Conservation (phyloP, 495 filamentous ascomycete species). For the Tuber umbilicatum region DNA sequence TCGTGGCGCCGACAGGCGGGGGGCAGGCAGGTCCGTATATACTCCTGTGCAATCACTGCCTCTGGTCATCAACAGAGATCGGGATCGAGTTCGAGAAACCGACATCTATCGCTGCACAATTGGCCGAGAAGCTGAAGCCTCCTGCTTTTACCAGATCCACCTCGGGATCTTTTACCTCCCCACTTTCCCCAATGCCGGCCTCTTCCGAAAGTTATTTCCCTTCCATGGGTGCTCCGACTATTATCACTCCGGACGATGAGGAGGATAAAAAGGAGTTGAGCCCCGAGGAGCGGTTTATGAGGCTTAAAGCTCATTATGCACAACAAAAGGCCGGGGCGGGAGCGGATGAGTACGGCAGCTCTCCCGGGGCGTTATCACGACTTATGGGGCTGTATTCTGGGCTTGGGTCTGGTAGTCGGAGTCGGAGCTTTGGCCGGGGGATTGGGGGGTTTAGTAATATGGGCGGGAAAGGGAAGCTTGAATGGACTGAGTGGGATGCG, state of each 20-base stretch:
- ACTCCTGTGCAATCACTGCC: constrained; percentile 78
- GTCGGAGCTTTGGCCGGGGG: constrained; percentile 21
- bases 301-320: constrained; percentile 64
- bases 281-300: constrained; percentile 41
- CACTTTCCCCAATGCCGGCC: constrained; percentile 10
- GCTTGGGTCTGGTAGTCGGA: constrained; percentile 25
- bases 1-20: constrained; percentile 57
- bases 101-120: constrained; percentile 74
- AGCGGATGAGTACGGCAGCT: constrained; percentile 46
- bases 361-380: constrained; percentile 70
- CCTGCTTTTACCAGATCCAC: constrained; percentile 38
- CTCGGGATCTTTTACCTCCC: constrained; percentile 42
- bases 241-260: constrained; percentile 9
- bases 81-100: constrained; percentile 84
- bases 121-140: constrained; percentile 52
- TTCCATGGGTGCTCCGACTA: constrained; percentile 23
- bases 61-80: constrained; percentile 84
- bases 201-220: constrained; percentile 28
- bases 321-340: constrained; percentile 44
- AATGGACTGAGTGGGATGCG: constrained; percentile 31
- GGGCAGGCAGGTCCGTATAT: constrained; percentile 61
- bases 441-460: constrained; percentile 13
- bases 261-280: constrained; percentile 48
- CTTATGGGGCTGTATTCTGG: constrained; percentile 89
- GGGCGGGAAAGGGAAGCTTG: constrained; percentile 26